These are phyloP conservation scores for Apiotrichum domesticum DNA, from an alignment of 1,284 basidiomycete species.

Conservation along the genomic window DNA sequence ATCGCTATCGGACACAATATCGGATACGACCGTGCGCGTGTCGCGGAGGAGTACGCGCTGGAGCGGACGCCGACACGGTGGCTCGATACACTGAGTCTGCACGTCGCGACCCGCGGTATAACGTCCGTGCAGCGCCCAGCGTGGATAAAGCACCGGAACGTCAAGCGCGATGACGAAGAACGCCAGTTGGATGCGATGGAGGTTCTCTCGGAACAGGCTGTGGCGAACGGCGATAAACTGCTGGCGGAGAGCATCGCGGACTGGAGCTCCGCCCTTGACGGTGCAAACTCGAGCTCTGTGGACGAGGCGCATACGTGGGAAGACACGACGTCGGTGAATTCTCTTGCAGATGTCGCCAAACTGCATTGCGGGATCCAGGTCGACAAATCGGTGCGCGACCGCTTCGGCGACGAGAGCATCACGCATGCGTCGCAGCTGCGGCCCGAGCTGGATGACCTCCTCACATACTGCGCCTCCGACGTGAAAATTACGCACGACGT, in stretches of 20 bases:
- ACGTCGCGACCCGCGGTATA: conserved; percentile 90
- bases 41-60: conserved; percentile 78
- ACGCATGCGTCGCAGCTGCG: conserved; percentile 55
- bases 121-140: conserved; percentile 90
- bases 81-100: conserved; percentile 91
- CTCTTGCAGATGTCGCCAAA: conserved; percentile 83
- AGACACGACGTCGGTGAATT: conserved; percentile 86
- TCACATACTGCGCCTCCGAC: conserved; percentile 84
- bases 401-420: conserved; percentile 55
- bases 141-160: conserved; percentile 71
- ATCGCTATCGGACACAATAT: conserved; percentile 92
- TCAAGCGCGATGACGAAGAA: conserved; percentile 45
- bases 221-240: conserved; percentile 51
- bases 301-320: conserved; percentile 59
- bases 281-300: conserved; percentile 33
- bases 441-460: conserved; percentile 64
- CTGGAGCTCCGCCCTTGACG: conserved; percentile 34
- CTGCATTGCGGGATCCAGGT: conserved; percentile 78
- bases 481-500: conserved; percentile 80
- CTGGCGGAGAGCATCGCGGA: conserved; percentile 23
- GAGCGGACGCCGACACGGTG: conserved; percentile 68
- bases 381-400: conserved; percentile 72
- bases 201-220: conserved; percentile 49
- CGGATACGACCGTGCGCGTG: conserved; percentile 81
- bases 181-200: conserved; percentile 34